Conservation (phyloP, 2,329 filamentous ascomycete species). For the Trichoderma sp. region DNA sequence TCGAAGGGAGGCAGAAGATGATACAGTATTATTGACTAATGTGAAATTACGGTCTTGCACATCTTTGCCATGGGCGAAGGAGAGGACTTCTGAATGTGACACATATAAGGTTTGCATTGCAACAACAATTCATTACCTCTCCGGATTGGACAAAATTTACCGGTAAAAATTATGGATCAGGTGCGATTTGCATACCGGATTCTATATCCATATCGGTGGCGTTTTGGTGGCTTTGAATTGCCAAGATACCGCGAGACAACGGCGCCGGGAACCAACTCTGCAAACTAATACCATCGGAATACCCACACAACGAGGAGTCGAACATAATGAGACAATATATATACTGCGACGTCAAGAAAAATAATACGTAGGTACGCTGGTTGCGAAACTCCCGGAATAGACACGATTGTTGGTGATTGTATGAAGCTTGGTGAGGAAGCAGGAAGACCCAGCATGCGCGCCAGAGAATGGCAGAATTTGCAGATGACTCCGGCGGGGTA, state of each 20-base stretch:
- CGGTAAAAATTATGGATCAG: neutral
- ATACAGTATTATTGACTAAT: fast-evolving
- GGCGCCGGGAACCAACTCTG: neutral
- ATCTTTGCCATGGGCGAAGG: neutral
- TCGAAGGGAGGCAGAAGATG: neutral
- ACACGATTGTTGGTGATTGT: neutral
- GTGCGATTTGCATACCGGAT: neutral
- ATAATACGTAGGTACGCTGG: neutral
- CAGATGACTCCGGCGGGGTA: neutral
- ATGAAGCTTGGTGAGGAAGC: neutral
- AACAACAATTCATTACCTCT: neutral
- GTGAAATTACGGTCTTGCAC: neutral
- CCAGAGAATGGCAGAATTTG: neutral
- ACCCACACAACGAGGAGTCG: neutral
- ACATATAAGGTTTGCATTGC: neutral
- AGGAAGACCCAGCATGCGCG: neutral
- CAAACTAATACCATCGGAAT: neutral
- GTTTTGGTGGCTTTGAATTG: neutral
- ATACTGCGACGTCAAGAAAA: neutral
- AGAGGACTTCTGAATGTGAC: neutral
- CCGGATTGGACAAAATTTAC: neutral
- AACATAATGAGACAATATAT: neutral
- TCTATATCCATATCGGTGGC: neutral
- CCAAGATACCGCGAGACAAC: neutral
- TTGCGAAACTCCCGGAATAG: neutral